Percentiles rank a stretch among this genome's conserved stretches.
phyloP scores from a whole-genome alignment of 768 basidiomycete species.

The Lactarius hatsudake region DNA sequence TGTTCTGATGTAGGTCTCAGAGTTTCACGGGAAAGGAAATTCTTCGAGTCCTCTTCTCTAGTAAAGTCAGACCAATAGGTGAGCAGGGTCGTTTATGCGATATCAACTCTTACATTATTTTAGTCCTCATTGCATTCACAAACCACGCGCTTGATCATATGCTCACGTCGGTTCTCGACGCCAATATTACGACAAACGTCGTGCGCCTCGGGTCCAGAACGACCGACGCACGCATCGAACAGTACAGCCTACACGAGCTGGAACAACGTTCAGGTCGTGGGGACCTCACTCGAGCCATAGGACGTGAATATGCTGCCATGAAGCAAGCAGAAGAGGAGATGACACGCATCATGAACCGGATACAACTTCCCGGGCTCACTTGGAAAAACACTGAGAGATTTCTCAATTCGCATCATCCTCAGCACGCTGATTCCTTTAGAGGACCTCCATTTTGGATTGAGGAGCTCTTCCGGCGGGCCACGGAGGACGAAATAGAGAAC shows the following conservation, averaged over 20 bases:
- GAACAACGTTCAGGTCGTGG: slow-evolving; percentile 46
- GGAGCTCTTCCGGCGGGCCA: neutral
- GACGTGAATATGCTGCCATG: slow-evolving; percentile 38
- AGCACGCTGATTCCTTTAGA: slow-evolving; percentile 43
- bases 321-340: slow-evolving; percentile 49
- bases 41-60: slow-evolving; percentile 58
- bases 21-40: slow-evolving; percentile 69
- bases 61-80: slow-evolving; percentile 51
- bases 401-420: slow-evolving; percentile 46
- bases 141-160: slow-evolving; percentile 81
- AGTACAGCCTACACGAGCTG: slow-evolving; percentile 59
- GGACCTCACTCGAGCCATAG: slow-evolving; percentile 39
- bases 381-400: slow-evolving; percentile 39
- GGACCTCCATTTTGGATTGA: slow-evolving; percentile 39
- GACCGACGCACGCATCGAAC: slow-evolving; percentile 52
- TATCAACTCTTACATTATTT: neutral
- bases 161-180: slow-evolving; percentile 61
- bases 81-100: neutral
- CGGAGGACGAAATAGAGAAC: slow-evolving; percentile 19
- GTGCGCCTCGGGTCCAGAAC: slow-evolving; percentile 70
- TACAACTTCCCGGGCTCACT: slow-evolving; percentile 22
- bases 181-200: slow-evolving; percentile 57
- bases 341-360: slow-evolving; percentile 41
- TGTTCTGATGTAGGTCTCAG: slow-evolving; percentile 33
- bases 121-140: slow-evolving; percentile 60